Base-by-base conservation (phyloP, 148 eudicot species). In the Polygonum maritimum region DNA sequence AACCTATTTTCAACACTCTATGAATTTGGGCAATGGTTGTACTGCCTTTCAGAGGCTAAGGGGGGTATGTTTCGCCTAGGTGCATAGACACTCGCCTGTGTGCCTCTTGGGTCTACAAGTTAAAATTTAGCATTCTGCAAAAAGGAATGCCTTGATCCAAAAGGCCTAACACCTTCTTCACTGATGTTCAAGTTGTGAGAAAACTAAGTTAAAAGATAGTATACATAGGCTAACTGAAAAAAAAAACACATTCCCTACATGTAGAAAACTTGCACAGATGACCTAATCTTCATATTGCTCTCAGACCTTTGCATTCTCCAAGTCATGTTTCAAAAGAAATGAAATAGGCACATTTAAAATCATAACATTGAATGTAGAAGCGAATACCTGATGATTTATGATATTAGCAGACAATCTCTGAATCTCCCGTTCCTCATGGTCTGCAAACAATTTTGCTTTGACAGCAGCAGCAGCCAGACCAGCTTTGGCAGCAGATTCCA, bases 391-490 rank as follows among this genome's bases (percentile, higher is more conserved):
- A 83, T 94, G 95, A 81, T 94, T 94, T 75, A 94, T 83, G 62
- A 94, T 92, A 86, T 88, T 90, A 76, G 98, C 98, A 85, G 98
- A 87, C 44, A 94, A 81, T 76, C 98, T 83, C 78, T 94, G 98
- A 80, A 94, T 90, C 87, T 94, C 98, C 47, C 98, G 90, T 71
- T 94, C 98, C 87, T 94, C 98, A 65, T 94, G 98, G 74, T 94
- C 98, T 75, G 98, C 95, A 83, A 92, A 94, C 57, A 94, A 79
- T 78, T 94, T 94, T 76, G 97, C 93, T 83, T 94, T 94, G 19
- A 89, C 80, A 74, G 98, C 88, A 6, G 97, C 97, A 74, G 97
- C 97, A 84, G 90, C 81, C 78, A 94, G 92, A 80, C 97, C 98
- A 81, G 89, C 92, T 84, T 85, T 90, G 73, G 90, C 93, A 74